Base-by-base conservation (phyloP, 1,284 basidiomycete species). In the Cryptococcus amylolentus region DNA sequence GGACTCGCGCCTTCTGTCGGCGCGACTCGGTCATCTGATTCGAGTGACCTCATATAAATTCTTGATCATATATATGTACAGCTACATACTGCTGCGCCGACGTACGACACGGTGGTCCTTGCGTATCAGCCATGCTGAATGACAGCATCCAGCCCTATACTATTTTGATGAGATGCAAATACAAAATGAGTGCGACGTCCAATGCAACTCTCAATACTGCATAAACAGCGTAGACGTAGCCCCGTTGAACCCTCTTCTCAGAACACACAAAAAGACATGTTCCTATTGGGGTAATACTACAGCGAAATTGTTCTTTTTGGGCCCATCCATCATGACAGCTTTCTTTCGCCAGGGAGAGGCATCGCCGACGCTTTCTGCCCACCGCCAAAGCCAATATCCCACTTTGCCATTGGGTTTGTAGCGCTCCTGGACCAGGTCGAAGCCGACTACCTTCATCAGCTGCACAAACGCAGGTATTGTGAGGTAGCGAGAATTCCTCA, bases 401-500 rank as follows among this genome's bases (percentile, higher is more conserved):
- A 78, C 74, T 49, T 77, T 77, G 12, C 72, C 72, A 0, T 64
- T 61, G 27, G 56, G 51, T 63, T 81, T 85, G 84, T 85, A 88
- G 54, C 81, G 80, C 50, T 81, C 80, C 51, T 81, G 80, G 18
- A 87, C 64, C 63, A 86, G 78, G 1, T 63, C 67, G 67, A 91
- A 91, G 0, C 89, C 89, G 1, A 91, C 68, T 3, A 75, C 66
- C 0, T 68, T 59, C 84, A 91, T 86, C 28, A 93, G 75, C 1
- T 70, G 68, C 27, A 75, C 73, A 8, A 91, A 80, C 44, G 82
- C 82, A 13, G 83, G 81, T 16, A 81, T 77, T 3, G 86, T 84
- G 57, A 88, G 75, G 70, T 92, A 93, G 5, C 91, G 83, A 3
- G 91, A 93, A 70, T 93, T 94, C 26, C 80, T 72, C 23, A 93